Evolutionary conservation across 768 basidiomycete genomes (phyloP).

Genomic region (Cantharellus cinnabarinus): DNA sequence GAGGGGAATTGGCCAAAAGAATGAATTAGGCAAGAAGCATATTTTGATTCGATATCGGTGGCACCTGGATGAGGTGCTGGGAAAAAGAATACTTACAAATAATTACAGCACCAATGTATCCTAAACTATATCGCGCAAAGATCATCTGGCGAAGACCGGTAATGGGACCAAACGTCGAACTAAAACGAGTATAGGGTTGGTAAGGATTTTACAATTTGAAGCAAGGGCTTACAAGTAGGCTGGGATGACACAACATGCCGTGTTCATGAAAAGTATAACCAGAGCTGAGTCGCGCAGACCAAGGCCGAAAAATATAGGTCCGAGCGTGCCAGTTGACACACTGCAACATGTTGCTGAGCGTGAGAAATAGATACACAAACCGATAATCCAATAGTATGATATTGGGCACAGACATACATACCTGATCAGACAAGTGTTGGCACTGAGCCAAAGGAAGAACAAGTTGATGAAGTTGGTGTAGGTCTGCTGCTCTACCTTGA

Average conservation of each 20-base stretch:
- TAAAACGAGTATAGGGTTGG: slow-evolving; percentile 15
- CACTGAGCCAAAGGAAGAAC: slow-evolving; percentile 55
- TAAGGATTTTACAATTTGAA: background rate
- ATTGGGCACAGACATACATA: slow-evolving; percentile 13
- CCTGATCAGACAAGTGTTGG: slow-evolving; percentile 44
- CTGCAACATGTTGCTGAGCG: slow-evolving; percentile 14
- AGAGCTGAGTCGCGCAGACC: slow-evolving; percentile 42
- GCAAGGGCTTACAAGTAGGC: slow-evolving; percentile 1
- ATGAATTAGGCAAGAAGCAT: no score
- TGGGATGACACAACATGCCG: background rate
- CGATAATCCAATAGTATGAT: background rate
- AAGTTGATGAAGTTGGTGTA: slow-evolving; percentile 43
- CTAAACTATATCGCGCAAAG: slow-evolving; percentile 32
- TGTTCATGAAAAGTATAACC: slow-evolving; percentile 41
- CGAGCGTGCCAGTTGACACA: slow-evolving; percentile 48
- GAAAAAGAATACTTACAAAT: slow-evolving; percentile 18
- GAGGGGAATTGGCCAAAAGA: no score
- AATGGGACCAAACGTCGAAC: slow-evolving; percentile 59
- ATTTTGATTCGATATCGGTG: no score
- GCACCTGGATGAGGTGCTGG: slow-evolving; percentile 16
- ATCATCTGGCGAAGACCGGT: slow-evolving; percentile 71
- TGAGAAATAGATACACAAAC: background rate
- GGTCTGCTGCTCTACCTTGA: slow-evolving; percentile 26
- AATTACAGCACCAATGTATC: slow-evolving; percentile 12
- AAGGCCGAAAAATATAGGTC: slow-evolving; percentile 40